These are phyloP conservation scores for Flueggea neowawraea DNA, from an alignment of 441 rosid species.

Conservation along the genomic window DNA sequence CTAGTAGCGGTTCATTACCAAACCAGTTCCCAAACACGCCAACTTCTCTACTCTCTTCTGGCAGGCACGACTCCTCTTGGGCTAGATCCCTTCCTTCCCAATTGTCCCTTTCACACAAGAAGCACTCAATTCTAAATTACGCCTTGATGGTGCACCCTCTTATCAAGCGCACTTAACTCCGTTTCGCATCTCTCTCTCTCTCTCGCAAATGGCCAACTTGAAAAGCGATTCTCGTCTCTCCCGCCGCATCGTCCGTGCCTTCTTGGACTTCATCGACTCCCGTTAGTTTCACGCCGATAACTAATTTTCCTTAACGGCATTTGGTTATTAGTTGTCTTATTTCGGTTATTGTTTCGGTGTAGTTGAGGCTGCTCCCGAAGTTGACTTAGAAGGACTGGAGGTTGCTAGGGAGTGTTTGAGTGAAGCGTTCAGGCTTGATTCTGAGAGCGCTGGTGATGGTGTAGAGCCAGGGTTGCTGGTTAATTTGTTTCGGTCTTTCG, in stretches of 20 bases:
- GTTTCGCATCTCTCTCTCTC: too few relatives aligned
- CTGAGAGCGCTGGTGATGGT: conserved; percentile 25
- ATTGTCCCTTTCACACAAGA: too few relatives aligned
- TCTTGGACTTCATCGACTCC: conserved; percentile 68
- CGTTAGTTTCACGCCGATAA: conserved; percentile 26
- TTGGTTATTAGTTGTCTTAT: neutral
- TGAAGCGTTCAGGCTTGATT: conserved; percentile 51
- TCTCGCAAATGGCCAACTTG: conserved; percentile 37
- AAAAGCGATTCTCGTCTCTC: conserved; percentile 64
- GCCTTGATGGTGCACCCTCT: too few relatives aligned
- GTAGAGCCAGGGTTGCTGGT: conserved; percentile 47
- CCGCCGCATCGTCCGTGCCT: conserved; percentile 64
- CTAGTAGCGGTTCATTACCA: too few relatives aligned
- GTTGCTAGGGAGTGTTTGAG: conserved; percentile 74
- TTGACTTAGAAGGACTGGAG: conserved; percentile 78
- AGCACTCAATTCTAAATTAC: too few relatives aligned
- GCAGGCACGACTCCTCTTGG: too few relatives aligned
- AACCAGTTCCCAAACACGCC: too few relatives aligned
- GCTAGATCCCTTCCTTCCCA: too few relatives aligned
- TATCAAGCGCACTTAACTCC: too few relatives aligned
- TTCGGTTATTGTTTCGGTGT: neutral
- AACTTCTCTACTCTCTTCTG: too few relatives aligned
- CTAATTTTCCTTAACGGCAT: neutral
- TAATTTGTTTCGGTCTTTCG: conserved; percentile 46
- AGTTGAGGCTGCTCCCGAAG: conserved; percentile 73